A percentile compares a stretch with the other conserved stretches of the same genome.
These are phyloP conservation scores for Cyclotella cryptica DNA, from an alignment of 108 stramenopile species.

Conservation along the genomic window DNA sequence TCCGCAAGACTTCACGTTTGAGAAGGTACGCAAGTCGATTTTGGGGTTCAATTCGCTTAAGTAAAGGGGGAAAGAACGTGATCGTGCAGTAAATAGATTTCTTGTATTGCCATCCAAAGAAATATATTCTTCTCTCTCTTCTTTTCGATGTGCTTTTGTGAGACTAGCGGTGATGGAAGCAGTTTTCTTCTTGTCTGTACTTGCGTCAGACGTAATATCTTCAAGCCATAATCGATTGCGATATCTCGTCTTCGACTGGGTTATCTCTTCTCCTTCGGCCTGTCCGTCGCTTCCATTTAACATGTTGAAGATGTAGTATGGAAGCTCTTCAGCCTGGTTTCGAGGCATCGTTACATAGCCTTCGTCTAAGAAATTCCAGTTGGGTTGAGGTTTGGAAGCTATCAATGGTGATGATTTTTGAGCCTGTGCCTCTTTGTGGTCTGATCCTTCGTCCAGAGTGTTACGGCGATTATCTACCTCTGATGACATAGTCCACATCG, in stretches of 20 bases:
- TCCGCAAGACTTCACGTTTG: background rate
- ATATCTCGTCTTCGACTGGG: background rate
- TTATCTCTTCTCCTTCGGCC: background rate
- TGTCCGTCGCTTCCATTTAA: background rate
- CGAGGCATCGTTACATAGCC: slow-evolving; percentile 39
- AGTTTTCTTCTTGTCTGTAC: background rate
- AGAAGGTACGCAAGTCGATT: slow-evolving; percentile 26
- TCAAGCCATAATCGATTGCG: background rate
- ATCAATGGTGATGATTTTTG: background rate
- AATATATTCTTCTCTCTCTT: background rate
- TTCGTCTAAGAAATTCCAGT: slow-evolving; percentile 38
- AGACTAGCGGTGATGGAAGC: background rate
- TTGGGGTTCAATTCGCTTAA: slow-evolving; percentile 24
- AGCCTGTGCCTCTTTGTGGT: background rate
- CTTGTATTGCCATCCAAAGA: background rate
- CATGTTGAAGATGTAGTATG: slow-evolving; percentile 38
- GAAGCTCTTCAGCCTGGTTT: slow-evolving; percentile 25
- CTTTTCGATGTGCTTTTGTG: background rate
- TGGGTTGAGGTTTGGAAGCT: slow-evolving; percentile 4
- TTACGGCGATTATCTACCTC: background rate
- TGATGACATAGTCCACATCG: background rate
- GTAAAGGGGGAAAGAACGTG: slow-evolving; percentile 41
- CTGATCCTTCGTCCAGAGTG: background rate
- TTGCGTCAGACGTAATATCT: background rate
- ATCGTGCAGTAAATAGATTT: background rate